Evolutionary conservation across 768 basidiomycete genomes (phyloP), one percentile per base, ranked within the genome.

Genomic region (Phanerochaete sordida): DNA sequence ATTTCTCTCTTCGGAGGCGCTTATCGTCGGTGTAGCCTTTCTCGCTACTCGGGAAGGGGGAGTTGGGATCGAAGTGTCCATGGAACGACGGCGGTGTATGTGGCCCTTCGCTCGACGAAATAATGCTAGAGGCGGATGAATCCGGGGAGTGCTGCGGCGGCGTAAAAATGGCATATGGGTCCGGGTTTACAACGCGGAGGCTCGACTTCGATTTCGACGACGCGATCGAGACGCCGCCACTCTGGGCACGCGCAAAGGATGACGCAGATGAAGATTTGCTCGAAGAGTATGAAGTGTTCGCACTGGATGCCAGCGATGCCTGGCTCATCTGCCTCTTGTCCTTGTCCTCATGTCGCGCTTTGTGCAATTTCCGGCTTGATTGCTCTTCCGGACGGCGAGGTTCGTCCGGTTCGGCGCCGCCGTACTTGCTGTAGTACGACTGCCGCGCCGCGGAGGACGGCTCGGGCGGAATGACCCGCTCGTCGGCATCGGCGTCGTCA

Each of bases 91-190:
- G 48, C 1, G 60, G 60, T 7, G 60, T 61, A 11, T 31, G 52
- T 11, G 61, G 57, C 35, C 49, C 50, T 15, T 50, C 50, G 39
- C 39, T 43, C 11, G 44, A 49, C 12, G 61, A 45, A 13, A 46
- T 35, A n/a, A 45, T 11, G 11, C 57, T 45, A n/a, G 56, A 58
- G 11, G 52, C 33, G 35, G 49, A 45, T 11, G 61, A 55, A 33
- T 45, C 30, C 26, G 50, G 47, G 23, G 57, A 58, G 33, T 57
- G 52, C 43, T 37, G 57, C 43, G 26, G 57, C 9, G 61, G 61
- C 8, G 21, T 55, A 33, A 58, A 62, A 21, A 54, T 55, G 30
- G 56, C 57, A 33, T 62, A 62, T n/a, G 59, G 54, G 16, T 54
- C 27, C 35, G 57, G 57, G 26, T 58, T 58, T 28, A 24, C 57